Percentiles rank a stretch among this genome's conserved stretches.
Evolutionary conservation across 1,284 basidiomycete genomes (phyloP).

Genomic region (Marasmius sp.): DNA sequence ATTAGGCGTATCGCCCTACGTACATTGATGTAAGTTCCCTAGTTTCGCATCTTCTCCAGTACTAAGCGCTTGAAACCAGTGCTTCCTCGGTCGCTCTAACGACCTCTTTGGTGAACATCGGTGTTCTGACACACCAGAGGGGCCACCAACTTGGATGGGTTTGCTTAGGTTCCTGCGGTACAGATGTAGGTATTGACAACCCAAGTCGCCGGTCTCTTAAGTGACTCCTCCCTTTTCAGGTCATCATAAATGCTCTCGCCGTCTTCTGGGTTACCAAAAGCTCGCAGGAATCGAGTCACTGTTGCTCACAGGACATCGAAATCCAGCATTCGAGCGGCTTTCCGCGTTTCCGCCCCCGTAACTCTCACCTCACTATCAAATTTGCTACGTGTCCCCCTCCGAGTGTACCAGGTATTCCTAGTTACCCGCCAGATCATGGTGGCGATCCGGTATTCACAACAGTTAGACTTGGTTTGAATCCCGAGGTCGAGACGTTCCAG

Average conservation of each 20-base stretch:
- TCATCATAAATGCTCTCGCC: not conserved
- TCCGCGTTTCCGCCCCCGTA: not conserved
- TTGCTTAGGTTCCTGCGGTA: constrained; percentile 8
- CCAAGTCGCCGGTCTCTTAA: not conserved
- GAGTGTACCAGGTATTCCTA: too few species aligned
- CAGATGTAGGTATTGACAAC: constrained; percentile 5
- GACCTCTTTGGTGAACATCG: constrained; percentile 40
- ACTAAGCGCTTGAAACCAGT: constrained; percentile 14
- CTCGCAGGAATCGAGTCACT: not conserved
- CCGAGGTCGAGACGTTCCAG: too few species aligned
- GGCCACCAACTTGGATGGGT: constrained; percentile 11
- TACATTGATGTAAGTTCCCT: constrained; percentile 30
- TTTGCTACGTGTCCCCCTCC: too few species aligned
- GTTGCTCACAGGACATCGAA: not conserved
- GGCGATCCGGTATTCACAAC: too few species aligned
- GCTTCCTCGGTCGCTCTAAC: constrained; percentile 40
- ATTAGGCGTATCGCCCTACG: constrained; percentile 34
- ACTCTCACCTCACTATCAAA: not conserved
- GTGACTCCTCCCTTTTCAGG: not conserved
- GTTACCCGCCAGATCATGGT: too few species aligned
- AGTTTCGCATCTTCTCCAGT: not conserved
- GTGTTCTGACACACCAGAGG: constrained; percentile 10
- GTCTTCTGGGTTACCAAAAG: constrained; percentile 6
- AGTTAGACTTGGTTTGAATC: too few species aligned
- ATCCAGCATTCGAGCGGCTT: not conserved